Conservation (phyloP, 2,329 filamentous ascomycete genomes). For the Paecilomyces formosus region DNA sequence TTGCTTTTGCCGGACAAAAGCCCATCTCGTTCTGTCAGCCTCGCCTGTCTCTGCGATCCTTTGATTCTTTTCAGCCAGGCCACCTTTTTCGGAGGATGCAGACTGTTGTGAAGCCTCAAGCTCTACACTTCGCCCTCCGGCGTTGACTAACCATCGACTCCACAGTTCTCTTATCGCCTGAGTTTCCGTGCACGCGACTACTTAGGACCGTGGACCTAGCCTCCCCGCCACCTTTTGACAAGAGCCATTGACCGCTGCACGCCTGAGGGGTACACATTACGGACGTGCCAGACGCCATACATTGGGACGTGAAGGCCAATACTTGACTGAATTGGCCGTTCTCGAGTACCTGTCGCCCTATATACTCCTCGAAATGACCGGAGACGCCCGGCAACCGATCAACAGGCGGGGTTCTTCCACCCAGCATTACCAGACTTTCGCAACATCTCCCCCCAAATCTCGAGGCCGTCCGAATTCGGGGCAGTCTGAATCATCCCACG, state of each 20-base stretch:
- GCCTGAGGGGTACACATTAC: neutral
- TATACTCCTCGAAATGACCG: constrained; percentile 16
- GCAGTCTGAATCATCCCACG: constrained; percentile 32
- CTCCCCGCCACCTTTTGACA: neutral
- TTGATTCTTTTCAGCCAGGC: neutral
- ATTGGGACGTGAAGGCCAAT: neutral
- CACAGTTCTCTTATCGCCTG: neutral
- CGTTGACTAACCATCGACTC: neutral
- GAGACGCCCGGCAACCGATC: constrained; percentile 21
- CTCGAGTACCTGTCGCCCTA: neutral
- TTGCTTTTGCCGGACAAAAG: neutral
- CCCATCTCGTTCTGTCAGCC: neutral
- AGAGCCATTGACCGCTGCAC: neutral
- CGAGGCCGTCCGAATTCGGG: constrained; percentile 37
- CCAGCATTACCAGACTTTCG: constrained; percentile 42
- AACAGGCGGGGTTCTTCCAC: constrained; percentile 35
- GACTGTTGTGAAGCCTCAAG: neutral
- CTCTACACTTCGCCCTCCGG: neutral
- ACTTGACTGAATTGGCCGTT: neutral
- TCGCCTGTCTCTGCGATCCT: neutral
- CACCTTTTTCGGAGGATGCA: neutral
- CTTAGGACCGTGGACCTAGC: neutral
- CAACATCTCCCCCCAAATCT: constrained; percentile 39
- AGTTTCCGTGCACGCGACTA: neutral
- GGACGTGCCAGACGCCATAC: neutral